phyloP scores from a whole-genome alignment of 352 stramenopile genomes.

The Phytophthora rubi region DNA sequence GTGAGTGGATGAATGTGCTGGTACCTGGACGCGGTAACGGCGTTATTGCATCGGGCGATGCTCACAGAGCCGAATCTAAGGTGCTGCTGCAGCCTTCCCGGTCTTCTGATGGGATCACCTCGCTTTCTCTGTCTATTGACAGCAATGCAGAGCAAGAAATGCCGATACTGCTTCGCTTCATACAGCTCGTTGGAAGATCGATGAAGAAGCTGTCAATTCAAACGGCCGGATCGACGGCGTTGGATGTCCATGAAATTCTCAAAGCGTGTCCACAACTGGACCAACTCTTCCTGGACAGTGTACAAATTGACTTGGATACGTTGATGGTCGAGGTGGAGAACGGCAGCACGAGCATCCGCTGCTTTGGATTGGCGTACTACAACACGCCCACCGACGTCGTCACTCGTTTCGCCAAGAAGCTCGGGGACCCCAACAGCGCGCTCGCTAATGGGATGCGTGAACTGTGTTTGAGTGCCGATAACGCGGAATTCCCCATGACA shows the following conservation, averaged over 20 bases:
- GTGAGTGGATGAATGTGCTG: slow-evolving; percentile 38
- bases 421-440: slow-evolving; percentile 21
- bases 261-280: slow-evolving; percentile 29
- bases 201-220: slow-evolving; percentile 35
- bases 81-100: neutral
- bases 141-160: slow-evolving; percentile 27
- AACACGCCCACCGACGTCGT: slow-evolving; percentile 20
- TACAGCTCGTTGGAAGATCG: slow-evolving; percentile 28
- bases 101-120: slow-evolving; percentile 18
- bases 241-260: slow-evolving; percentile 27
- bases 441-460: slow-evolving; percentile 29
- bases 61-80: neutral
- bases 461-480: slow-evolving; percentile 36
- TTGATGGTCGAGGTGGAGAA: slow-evolving; percentile 32
- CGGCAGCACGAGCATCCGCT: slow-evolving; percentile 18
- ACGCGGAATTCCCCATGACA: slow-evolving; percentile 30
- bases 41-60: slow-evolving; percentile 17
- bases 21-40: slow-evolving; percentile 42
- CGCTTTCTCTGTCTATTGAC: slow-evolving; percentile 35
- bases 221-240: neutral
- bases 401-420: slow-evolving; percentile 30
- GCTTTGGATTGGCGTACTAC: slow-evolving; percentile 25
- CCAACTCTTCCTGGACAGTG: slow-evolving; percentile 34
- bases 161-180: slow-evolving; percentile 11
- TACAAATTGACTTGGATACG: slow-evolving; percentile 33